Evolutionary conservation across 2,329 filamentous ascomycete genomes (phyloP).

Genomic region (Trichoderma breve): DNA sequence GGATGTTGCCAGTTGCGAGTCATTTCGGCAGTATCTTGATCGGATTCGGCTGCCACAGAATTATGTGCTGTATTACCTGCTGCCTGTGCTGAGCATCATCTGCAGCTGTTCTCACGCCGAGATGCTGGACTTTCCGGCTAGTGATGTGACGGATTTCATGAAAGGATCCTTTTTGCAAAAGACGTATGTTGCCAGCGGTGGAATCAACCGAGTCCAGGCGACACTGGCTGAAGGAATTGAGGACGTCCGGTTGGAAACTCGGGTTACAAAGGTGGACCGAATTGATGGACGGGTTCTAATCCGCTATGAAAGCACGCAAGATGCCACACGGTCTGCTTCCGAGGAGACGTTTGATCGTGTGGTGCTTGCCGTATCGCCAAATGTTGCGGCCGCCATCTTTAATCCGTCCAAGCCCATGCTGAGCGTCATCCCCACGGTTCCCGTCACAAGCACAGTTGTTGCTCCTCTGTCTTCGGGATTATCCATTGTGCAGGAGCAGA

Average conservation of each 20-base stretch:
- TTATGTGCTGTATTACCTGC: constrained; percentile 49
- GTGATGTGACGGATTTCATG: constrained; percentile 52
- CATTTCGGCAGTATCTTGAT: constrained; percentile 48
- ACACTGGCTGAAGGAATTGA: constrained; percentile 41
- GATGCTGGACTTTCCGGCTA: constrained; percentile 51
- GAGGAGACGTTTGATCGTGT: constrained; percentile 49
- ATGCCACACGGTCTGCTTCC: constrained; percentile 1
- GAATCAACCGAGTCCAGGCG: constrained; percentile 50
- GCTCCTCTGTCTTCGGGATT: constrained; percentile 16
- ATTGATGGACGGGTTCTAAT: not conserved
- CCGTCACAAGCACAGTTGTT: constrained; percentile 48
- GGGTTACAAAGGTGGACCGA: constrained; percentile 37
- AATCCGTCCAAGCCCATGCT: constrained; percentile 39
- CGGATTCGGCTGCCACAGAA: constrained; percentile 49
- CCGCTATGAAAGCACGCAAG: not conserved
- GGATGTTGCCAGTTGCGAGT: constrained; percentile 35
- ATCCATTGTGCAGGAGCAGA: constrained; percentile 30
- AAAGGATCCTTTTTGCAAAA: constrained; percentile 40
- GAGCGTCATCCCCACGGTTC: constrained; percentile 45
- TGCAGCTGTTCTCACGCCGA: constrained; percentile 53
- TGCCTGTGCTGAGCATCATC: constrained; percentile 55
- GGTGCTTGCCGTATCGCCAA: constrained; percentile 54
- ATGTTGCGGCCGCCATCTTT: constrained; percentile 50
- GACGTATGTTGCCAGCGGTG: constrained; percentile 51
- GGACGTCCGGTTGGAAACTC: constrained; percentile 40